These are phyloP conservation scores for Pseudogymnoascus sp. DNA, from an alignment of 2,329 filamentous ascomycete genomes.

Conservation along the genomic window DNA sequence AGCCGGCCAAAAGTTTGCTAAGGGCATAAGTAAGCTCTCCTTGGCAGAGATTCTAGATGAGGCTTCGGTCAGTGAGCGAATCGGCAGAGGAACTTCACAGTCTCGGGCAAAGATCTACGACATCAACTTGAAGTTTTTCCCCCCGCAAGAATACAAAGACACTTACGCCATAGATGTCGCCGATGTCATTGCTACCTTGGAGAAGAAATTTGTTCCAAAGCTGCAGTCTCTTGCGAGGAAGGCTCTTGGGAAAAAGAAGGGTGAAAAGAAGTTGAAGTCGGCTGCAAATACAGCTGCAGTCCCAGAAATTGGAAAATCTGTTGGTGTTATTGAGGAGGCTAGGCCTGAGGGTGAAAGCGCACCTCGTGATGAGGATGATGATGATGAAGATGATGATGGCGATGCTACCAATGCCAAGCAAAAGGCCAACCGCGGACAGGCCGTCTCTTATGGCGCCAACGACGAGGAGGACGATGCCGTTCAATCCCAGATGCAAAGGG, in stretches of 20 bases:
- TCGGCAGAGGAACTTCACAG: slow-evolving; percentile 62
- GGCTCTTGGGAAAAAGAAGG: slow-evolving; percentile 78
- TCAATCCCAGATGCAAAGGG: slow-evolving; percentile 53
- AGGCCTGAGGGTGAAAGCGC: slow-evolving; percentile 34
- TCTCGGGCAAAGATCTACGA: slow-evolving; percentile 76
- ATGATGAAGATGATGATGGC: slow-evolving; percentile 69
- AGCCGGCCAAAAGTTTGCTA: slow-evolving; percentile 73
- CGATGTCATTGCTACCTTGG: slow-evolving; percentile 74
- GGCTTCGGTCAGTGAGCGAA: slow-evolving; percentile 69
- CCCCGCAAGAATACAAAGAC: slow-evolving; percentile 70
- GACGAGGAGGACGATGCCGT: slow-evolving; percentile 84
- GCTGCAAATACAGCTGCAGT: slow-evolving; percentile 58
- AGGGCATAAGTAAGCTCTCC: slow-evolving; percentile 80
- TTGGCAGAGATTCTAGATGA: slow-evolving; percentile 78
- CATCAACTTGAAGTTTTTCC: slow-evolving; percentile 76
- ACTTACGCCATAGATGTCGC: slow-evolving; percentile 75
- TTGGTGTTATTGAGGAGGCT: slow-evolving; percentile 47
- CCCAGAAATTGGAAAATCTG: slow-evolving; percentile 64
- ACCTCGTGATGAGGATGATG: slow-evolving; percentile 48
- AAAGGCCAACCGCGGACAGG: slow-evolving; percentile 68
- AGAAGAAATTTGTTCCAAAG: slow-evolving; percentile 67
- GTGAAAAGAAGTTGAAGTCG: slow-evolving; percentile 46
- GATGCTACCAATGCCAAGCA: slow-evolving; percentile 70
- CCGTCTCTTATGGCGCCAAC: slow-evolving; percentile 82
- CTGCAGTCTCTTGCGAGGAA: slow-evolving; percentile 63